Evolutionary conservation across 495 filamentous ascomycete species (phyloP).

Genomic region (Neurospora sp.): DNA sequence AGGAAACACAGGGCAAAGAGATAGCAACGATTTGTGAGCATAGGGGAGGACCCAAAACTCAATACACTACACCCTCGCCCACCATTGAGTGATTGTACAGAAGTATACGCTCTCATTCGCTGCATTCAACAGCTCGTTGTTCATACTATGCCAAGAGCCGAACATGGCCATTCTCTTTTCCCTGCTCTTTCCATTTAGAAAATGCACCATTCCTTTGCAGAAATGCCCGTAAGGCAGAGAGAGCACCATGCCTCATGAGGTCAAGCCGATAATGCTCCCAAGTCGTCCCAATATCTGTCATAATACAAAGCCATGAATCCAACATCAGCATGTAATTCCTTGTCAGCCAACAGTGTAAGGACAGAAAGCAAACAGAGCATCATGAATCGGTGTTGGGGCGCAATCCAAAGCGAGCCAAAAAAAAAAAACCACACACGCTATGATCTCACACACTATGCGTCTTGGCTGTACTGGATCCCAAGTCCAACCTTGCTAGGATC

Average conservation of each 20-base stretch:
- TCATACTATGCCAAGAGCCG: not conserved
- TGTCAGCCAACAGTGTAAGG: not conserved
- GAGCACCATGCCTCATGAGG: not conserved
- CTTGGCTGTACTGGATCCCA: conserved; percentile 46
- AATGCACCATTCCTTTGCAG: not conserved
- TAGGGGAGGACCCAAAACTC: not conserved
- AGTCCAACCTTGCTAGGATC: conserved; percentile 44
- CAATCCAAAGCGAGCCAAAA: not conserved
- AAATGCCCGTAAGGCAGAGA: not conserved
- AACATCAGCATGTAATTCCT: not conserved
- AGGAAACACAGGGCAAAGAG: not conserved
- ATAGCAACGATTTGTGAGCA: not conserved
- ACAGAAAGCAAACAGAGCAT: not conserved
- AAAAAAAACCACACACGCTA: not conserved
- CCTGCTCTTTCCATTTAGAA: not conserved
- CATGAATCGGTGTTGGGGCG: not conserved
- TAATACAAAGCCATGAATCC: not conserved
- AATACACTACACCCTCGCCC: not conserved
- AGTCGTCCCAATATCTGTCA: not conserved
- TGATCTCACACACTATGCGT: conserved; percentile 6
- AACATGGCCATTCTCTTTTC: not conserved
- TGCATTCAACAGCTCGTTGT: not conserved
- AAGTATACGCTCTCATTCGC: not conserved
- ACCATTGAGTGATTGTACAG: not conserved
- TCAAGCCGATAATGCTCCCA: not conserved